These are phyloP conservation scores for Phytophthora kernoviae DNA, from an alignment of 352 stramenopile genomes.

Conservation along the genomic window DNA sequence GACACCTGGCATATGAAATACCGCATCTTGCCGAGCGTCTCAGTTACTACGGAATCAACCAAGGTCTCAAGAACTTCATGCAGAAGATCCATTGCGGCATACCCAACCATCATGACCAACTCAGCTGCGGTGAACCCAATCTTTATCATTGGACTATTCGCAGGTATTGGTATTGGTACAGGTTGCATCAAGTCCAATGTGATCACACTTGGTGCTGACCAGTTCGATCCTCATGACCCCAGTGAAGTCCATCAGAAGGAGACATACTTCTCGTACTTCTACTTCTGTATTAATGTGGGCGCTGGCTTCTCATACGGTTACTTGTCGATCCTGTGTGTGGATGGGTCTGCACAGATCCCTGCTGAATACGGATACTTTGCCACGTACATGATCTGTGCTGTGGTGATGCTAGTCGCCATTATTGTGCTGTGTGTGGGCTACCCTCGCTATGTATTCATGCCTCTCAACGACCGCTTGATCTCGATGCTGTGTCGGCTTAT, in stretches of 20 bases:
- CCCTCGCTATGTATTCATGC: conserved; percentile 56
- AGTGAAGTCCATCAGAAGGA: conserved; percentile 55
- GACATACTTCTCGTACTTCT: conserved; percentile 86
- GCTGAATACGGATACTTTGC: conserved; percentile 82
- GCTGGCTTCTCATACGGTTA: conserved; percentile 75
- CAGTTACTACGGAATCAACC: conserved; percentile 88
- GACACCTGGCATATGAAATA: no score
- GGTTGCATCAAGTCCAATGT: conserved; percentile 67
- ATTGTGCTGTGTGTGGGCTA: conserved; percentile 43
- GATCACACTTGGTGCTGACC: conserved; percentile 63
- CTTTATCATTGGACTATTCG: conserved; percentile 63
- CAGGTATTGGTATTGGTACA: conserved; percentile 51
- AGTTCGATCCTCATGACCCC: conserved; percentile 58
- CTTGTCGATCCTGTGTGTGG: conserved; percentile 79
- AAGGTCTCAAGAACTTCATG: conserved; percentile 88
- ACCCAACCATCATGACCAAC: conserved; percentile 48
- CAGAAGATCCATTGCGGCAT: conserved; percentile 52
- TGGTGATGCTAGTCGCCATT: conserved; percentile 47
- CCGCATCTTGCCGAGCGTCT: conserved; percentile 63
- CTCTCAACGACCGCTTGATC: conserved; percentile 43
- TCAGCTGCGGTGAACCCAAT: conserved; percentile 39
- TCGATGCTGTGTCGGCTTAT: conserved; percentile 46
- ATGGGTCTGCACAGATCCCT: conserved; percentile 68
- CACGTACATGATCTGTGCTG: conserved; percentile 62
- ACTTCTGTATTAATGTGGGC: conserved; percentile 82